Conservation (phyloP, 148 eudicot genomes). For the Tetragonia tetragonoides region DNA sequence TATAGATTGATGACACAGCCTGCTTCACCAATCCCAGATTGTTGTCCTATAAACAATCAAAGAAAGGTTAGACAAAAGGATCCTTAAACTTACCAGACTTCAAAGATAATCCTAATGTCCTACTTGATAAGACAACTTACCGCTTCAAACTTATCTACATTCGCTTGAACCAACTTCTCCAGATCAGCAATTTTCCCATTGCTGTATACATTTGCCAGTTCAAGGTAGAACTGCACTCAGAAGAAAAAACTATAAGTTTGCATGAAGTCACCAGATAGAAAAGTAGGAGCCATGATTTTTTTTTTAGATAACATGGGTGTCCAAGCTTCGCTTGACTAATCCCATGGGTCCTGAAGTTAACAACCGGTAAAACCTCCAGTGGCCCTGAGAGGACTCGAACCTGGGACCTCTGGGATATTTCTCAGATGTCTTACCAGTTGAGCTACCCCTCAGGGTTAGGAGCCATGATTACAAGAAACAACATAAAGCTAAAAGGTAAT, state of each 20-base stretch:
- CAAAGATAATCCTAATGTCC: not conserved
- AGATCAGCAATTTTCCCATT: constrained; percentile 67
- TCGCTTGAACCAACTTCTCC: constrained; percentile 44
- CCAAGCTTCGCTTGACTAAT: no score
- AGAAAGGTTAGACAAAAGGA: constrained; percentile 2
- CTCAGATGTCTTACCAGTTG: no score
- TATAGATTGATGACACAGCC: constrained; percentile 75
- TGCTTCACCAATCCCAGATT: constrained; percentile 86
- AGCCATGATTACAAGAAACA: not conserved
- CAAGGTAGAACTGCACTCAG: constrained; percentile 68
- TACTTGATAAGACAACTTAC: constrained; percentile 42
- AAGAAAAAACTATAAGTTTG: not conserved
- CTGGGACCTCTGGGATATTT: no score
- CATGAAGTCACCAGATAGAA: not conserved
- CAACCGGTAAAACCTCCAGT: no score
- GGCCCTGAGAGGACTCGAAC: no score
- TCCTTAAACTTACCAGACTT: not conserved
- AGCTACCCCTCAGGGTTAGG: no score
- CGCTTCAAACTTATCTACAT: constrained; percentile 65
- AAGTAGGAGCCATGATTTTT: not conserved
- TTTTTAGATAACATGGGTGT: no score
- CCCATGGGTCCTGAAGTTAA: no score
- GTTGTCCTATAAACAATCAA: constrained; percentile 47
- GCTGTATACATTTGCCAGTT: constrained; percentile 61
- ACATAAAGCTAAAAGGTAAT: not conserved